Evolutionary conservation across 441 rosid genomes (phyloP).

Genomic region (Kokia cookei): DNA sequence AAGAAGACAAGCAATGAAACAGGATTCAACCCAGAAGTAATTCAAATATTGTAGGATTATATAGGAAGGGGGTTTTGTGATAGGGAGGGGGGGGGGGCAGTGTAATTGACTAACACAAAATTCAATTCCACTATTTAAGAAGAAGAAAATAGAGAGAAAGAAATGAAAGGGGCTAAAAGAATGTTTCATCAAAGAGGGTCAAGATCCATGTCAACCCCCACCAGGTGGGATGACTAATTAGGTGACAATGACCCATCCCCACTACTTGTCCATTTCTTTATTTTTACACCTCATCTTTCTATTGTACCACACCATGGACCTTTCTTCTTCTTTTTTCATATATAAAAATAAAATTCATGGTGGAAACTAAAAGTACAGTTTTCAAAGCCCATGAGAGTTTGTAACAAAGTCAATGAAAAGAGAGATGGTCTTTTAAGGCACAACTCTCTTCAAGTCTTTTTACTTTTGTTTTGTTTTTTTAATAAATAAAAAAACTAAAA

Average conservation of each 20-base stretch:
- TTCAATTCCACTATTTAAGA: slow-evolving; percentile 7
- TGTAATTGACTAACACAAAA: neutral
- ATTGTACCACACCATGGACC: slow-evolving; percentile 4
- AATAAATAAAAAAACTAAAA: too few species aligned
- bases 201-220: slow-evolving; percentile 53
- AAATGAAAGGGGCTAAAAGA: slow-evolving; percentile 14
- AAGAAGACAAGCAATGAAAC: slow-evolving; percentile 22
- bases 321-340: neutral
- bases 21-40: slow-evolving; percentile 19
- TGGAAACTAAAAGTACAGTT: slow-evolving; percentile 15
- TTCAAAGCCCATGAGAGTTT: neutral
- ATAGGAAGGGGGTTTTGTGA: slow-evolving; percentile 11
- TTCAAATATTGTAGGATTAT: slow-evolving; percentile 13
- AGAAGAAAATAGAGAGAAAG: neutral
- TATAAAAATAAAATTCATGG: neutral
- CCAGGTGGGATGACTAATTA: slow-evolving; percentile 18
- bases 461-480: neutral
- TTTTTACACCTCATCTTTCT: slow-evolving; percentile 18
- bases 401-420: slow-evolving; percentile 29
- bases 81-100: neutral
- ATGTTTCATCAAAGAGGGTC: slow-evolving; percentile 44
- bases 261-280: slow-evolving; percentile 34
- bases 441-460: neutral
- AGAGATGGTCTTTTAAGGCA: slow-evolving; percentile 8
- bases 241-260: slow-evolving; percentile 32